Conservation (phyloP, 2,329 filamentous ascomycete species). For the Trichoderma arundinaceum region DNA sequence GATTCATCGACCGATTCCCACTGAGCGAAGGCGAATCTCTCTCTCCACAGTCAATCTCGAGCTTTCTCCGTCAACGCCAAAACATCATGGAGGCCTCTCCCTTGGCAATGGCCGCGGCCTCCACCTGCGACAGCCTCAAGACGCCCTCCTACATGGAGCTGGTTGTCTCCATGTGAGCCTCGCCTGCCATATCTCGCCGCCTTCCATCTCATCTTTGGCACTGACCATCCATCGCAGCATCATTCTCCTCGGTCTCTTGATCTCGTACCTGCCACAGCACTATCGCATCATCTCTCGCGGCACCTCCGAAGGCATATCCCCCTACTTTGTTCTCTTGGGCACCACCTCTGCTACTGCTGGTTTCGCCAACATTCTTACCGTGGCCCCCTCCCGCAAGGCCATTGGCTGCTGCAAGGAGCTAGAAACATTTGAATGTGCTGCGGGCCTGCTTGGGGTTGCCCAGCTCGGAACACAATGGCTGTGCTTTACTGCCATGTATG, state of each 20-base stretch:
- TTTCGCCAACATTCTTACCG: conserved; percentile 89
- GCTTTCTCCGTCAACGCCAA: conserved; percentile 7
- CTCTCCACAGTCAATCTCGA: not conserved
- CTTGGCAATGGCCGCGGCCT: conserved; percentile 26
- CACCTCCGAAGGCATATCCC: conserved; percentile 92
- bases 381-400: conserved; percentile 82
- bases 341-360: conserved; percentile 86
- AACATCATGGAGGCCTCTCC: conserved; percentile 33
- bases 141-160: conserved; percentile 61
- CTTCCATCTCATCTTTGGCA: not conserved
- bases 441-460: conserved; percentile 83
- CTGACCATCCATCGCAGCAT: conserved; percentile 51
- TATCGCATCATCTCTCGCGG: conserved; percentile 84
- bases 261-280: conserved; percentile 96
- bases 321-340: conserved; percentile 93
- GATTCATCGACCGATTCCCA: conserved; percentile 3
- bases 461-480: conserved; percentile 92
- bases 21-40: not conserved
- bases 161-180: conserved; percentile 59
- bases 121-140: conserved; percentile 57
- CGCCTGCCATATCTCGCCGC: not conserved
- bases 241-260: conserved; percentile 83
- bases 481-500: conserved; percentile 90
- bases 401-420: conserved; percentile 86
- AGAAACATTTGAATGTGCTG: conserved; percentile 79